Evolutionary conservation across 2,329 filamentous ascomycete species (phyloP).

Genomic region (Ophiostoma angusticollis): DNA sequence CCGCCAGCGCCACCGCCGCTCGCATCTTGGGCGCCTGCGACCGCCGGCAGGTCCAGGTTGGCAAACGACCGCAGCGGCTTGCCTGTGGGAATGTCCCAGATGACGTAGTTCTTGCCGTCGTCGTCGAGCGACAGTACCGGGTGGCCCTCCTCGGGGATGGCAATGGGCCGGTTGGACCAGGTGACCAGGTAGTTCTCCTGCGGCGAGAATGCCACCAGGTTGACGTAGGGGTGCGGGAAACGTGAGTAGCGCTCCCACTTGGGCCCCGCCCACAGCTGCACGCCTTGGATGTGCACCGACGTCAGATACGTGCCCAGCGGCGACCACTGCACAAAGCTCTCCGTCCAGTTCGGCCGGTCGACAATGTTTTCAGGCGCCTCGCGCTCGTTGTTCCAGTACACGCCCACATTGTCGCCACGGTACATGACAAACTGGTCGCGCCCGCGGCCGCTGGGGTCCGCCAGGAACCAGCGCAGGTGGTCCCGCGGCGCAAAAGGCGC

Average conservation of each 20-base stretch:
- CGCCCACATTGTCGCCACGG: conserved; percentile 78
- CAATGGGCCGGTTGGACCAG: conserved; percentile 90
- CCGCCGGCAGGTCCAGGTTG: conserved; percentile 75
- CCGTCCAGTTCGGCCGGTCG: conserved; percentile 92
- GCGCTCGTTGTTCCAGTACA: conserved; percentile 98
- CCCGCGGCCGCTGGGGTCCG: conserved; percentile 64
- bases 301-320: conserved; percentile 87
- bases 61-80: conserved; percentile 88
- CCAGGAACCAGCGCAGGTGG: conserved; percentile 86
- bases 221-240: conserved; percentile 90
- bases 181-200: conserved; percentile 87
- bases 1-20: conserved; percentile 43
- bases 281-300: conserved; percentile 89
- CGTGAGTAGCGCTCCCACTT: conserved; percentile 85
- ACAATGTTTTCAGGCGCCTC: conserved; percentile 79
- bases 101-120: conserved; percentile 98
- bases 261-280: conserved; percentile 89
- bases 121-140: conserved; percentile 78
- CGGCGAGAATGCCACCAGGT: conserved; percentile 92
- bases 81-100: conserved; percentile 88
- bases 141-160: conserved; percentile 78
- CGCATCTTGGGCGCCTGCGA: too few species aligned
- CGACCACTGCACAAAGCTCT: conserved; percentile 97
- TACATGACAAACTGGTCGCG: conserved; percentile 95
- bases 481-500: conserved; percentile 84